phyloP scores from a whole-genome alignment of 805 yeast species.

The Babjeviella inositovora region DNA sequence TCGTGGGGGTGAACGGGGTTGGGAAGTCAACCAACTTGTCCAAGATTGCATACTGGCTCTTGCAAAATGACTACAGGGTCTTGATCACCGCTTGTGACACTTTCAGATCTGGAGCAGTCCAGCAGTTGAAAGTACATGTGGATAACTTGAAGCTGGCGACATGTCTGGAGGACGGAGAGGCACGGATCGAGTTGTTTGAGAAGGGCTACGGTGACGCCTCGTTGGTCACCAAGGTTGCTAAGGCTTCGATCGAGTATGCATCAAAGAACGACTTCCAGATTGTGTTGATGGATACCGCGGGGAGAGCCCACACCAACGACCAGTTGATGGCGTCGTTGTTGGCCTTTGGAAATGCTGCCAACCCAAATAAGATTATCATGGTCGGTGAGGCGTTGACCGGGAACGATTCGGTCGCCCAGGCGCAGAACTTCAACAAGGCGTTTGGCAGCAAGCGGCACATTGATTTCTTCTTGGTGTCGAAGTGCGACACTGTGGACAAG shows the following conservation, averaged over 20 bases:
- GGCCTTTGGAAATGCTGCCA: slow-evolving; percentile 88
- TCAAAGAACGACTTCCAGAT: slow-evolving; percentile 58
- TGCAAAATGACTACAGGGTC: slow-evolving; percentile 78
- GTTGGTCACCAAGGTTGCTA: slow-evolving; percentile 83
- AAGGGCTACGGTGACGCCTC: slow-evolving; percentile 97
- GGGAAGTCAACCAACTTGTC: slow-evolving; percentile 95
- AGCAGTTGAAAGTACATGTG: slow-evolving; percentile 88
- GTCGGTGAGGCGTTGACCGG: slow-evolving; percentile 98
- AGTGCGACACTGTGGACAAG: slow-evolving; percentile 96
- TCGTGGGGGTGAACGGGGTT: slow-evolving; percentile 96
- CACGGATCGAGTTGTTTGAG: slow-evolving; percentile 65
- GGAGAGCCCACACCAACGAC: slow-evolving; percentile 90
- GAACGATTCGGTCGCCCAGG: slow-evolving; percentile 93
- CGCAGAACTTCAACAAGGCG: slow-evolving; percentile 81
- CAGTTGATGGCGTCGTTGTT: slow-evolving; percentile 91
- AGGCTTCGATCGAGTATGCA: slow-evolving; percentile 76
- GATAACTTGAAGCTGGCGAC: slow-evolving; percentile 62
- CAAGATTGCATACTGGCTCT: slow-evolving; percentile 86
- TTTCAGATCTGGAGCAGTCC: slow-evolving; percentile 97
- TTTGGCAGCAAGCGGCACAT: slow-evolving; percentile 71
- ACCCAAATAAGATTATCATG: slow-evolving; percentile 94
- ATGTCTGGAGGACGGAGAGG: slow-evolving; percentile 19
- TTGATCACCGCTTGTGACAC: slow-evolving; percentile 96
- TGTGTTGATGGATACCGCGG: slow-evolving; percentile 92
- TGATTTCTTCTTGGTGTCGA: slow-evolving; percentile 85